Percentiles rank a stretch among this genome's conserved stretches.
Conservation (phyloP, 75 land plant species). For the Pinus tabuliformis region DNA sequence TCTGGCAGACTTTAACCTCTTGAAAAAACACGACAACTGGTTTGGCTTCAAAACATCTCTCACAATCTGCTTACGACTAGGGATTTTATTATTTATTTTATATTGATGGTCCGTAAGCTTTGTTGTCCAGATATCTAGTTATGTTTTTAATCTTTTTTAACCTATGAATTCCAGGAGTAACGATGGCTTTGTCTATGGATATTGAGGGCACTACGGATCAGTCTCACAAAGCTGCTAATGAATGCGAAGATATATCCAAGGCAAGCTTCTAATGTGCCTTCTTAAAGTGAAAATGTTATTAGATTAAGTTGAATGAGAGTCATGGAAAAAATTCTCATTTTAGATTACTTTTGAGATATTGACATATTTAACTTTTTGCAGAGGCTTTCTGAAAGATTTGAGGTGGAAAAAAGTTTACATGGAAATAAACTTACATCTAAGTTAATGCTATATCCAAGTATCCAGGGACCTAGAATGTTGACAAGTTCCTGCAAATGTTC, state of each 20-base stretch:
- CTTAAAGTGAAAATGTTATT: neutral
- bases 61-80: too few species aligned
- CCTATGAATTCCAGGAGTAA: slow-evolving; percentile 5
- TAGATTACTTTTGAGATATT: neutral
- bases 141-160: neutral
- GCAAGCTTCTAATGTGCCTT: neutral
- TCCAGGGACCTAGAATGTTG: neutral
- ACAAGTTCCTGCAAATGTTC: neutral
- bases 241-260: slow-evolving; percentile 10
- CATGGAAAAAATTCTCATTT: neutral
- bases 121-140: neutral
- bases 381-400: slow-evolving; percentile 52
- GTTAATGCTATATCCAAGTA: neutral
- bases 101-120: neutral
- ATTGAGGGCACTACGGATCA: neutral
- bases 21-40: too few species aligned
- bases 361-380: slow-evolving; percentile 12
- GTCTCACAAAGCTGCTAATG: neutral
- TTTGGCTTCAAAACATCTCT: too few species aligned
- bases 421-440: neutral
- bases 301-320: neutral
- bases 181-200: slow-evolving; percentile 1
- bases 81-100: too few species aligned
- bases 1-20: too few species aligned
- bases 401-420: slow-evolving; percentile 34